Evolutionary conservation across 1,139 yeast genomes (phyloP).

Genomic region (Yamadazyma sp.): DNA sequence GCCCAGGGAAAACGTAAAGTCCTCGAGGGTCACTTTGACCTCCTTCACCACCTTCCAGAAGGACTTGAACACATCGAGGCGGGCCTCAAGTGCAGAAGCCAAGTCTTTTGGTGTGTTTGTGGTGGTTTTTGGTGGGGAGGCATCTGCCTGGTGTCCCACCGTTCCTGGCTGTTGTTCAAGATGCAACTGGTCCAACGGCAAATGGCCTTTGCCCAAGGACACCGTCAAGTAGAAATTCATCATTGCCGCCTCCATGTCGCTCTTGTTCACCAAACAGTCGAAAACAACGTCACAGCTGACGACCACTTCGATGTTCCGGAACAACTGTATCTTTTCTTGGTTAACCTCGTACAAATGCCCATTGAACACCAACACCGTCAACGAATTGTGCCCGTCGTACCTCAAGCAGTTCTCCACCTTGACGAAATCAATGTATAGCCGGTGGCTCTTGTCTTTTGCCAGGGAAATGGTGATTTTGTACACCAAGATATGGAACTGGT

Average conservation of each 20-base stretch:
- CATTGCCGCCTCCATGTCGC: slow-evolving; percentile 15
- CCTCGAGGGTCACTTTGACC: slow-evolving; percentile 30
- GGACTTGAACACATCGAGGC: slow-evolving; percentile 5
- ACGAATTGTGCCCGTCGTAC: slow-evolving; percentile 20
- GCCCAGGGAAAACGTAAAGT: slow-evolving; percentile 25
- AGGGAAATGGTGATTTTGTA: slow-evolving; percentile 22
- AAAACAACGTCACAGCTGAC: slow-evolving; percentile 26
- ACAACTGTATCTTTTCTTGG: slow-evolving; percentile 22
- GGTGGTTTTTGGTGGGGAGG: not conserved
- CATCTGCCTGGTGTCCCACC: not conserved
- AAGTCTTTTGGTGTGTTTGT: not conserved
- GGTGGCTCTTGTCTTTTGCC: slow-evolving; percentile 9
- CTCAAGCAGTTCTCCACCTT: slow-evolving; percentile 27
- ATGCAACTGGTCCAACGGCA: slow-evolving; percentile 26
- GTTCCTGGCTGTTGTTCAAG: slow-evolving; percentile 2
- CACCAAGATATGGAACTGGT: slow-evolving; percentile 33
- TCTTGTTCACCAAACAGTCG: slow-evolving; percentile 19
- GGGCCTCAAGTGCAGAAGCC: not conserved
- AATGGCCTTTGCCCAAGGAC: slow-evolving; percentile 26
- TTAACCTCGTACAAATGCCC: slow-evolving; percentile 27
- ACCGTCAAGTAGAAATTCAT: slow-evolving; percentile 20
- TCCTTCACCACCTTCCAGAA: slow-evolving; percentile 17
- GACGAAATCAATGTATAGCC: slow-evolving; percentile 26
- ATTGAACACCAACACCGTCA: slow-evolving; percentile 28
- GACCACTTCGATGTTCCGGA: slow-evolving; percentile 33